These are phyloP conservation scores for Cryphonectria japonica DNA, from an alignment of 2,329 filamentous ascomycete genomes.

Conservation along the genomic window DNA sequence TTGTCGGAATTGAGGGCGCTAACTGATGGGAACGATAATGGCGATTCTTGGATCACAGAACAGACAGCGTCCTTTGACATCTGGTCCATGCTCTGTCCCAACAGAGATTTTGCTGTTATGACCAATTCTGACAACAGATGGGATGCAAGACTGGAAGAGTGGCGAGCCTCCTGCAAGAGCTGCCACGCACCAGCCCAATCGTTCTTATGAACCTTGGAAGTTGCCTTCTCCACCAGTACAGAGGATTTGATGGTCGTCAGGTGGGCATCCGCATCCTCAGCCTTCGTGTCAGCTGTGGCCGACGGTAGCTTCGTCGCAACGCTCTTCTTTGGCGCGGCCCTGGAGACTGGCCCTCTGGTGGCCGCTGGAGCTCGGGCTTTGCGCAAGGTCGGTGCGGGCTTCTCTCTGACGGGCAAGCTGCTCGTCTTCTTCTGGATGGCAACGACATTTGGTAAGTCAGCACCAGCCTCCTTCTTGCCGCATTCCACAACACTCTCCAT, in stretches of 20 bases:
- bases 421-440: slow-evolving; percentile 45
- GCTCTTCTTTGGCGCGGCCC: slow-evolving; percentile 29
- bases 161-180: slow-evolving; percentile 26
- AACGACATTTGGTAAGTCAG: slow-evolving; percentile 9
- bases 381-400: slow-evolving; percentile 33
- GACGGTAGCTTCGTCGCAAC: slow-evolving; percentile 27
- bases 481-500: slow-evolving; percentile 33
- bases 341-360: slow-evolving; percentile 2
- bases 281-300: not conserved
- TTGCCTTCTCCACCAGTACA: slow-evolving; percentile 48
- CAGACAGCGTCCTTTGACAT: slow-evolving; percentile 83
- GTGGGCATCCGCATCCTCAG: slow-evolving; percentile 37
- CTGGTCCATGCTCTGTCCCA: slow-evolving; percentile 70
- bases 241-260: slow-evolving; percentile 44
- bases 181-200: slow-evolving; percentile 52
- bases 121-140: slow-evolving; percentile 53
- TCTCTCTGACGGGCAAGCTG: slow-evolving; percentile 39
- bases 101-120: slow-evolving; percentile 67
- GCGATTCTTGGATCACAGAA: slow-evolving; percentile 89
- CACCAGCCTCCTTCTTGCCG: too few relatives aligned
- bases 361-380: slow-evolving; percentile 33
- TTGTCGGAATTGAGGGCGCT: slow-evolving; percentile 47
- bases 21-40: slow-evolving; percentile 81
- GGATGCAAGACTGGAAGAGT: slow-evolving; percentile 31
- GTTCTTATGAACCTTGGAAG: slow-evolving; percentile 51